Evolutionary conservation across 345 rosid genomes (phyloP).

Genomic region (Rhizophora apiculata): DNA sequence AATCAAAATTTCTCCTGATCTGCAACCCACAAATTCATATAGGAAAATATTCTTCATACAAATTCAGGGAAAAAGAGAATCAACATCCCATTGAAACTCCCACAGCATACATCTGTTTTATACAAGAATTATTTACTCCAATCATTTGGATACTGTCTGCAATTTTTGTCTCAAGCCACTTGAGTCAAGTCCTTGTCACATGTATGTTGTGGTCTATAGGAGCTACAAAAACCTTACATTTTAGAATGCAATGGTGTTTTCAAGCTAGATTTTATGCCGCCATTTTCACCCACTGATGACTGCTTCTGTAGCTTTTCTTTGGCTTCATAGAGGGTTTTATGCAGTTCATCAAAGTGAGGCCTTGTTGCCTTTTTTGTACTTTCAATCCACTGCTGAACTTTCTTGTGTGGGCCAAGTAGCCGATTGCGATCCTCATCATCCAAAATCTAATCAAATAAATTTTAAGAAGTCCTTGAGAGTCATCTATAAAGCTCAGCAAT

Average conservation of each 20-base stretch:
- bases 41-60: too few relatives aligned
- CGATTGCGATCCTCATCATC: constrained; percentile 56
- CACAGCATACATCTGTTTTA: too few relatives aligned
- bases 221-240: constrained; percentile 11
- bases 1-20: too few relatives aligned
- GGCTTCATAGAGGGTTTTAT: constrained; percentile 42
- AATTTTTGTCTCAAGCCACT: too few relatives aligned
- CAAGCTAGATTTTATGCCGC: constrained; percentile 24
- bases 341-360: constrained; percentile 79
- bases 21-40: too few relatives aligned
- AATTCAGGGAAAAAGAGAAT: too few relatives aligned
- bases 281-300: constrained; percentile 5
- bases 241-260: constrained; percentile 18
- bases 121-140: too few relatives aligned
- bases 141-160: too few relatives aligned
- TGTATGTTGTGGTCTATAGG: background rate
- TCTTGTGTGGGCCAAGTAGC: constrained; percentile 55
- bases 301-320: constrained; percentile 39
- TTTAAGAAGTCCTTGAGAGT: too few relatives aligned
- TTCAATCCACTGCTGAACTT: constrained; percentile 75
- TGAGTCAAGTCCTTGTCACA: background rate
- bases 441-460: constrained; percentile 42
- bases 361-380: constrained; percentile 55
- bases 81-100: too few relatives aligned
- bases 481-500: too few relatives aligned